phyloP scores from a whole-genome alignment of 345 rosid genomes.

The Gossypium turneri region DNA sequence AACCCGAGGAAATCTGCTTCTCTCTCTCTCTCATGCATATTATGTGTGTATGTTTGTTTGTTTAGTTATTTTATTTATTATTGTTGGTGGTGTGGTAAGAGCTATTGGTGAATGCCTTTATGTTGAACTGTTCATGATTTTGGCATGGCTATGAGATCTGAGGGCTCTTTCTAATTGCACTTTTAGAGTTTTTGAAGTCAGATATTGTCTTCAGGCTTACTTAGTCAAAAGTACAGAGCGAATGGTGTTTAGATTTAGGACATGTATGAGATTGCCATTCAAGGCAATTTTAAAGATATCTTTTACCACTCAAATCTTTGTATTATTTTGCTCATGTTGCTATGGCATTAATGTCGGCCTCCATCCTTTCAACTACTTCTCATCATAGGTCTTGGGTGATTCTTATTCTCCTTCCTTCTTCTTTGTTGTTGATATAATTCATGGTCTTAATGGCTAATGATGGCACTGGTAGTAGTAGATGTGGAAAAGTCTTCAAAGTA shows the following conservation, averaged over 20 bases:
- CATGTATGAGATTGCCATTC: background rate
- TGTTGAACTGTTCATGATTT: background rate
- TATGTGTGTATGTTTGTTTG: no score
- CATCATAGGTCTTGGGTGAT: no score
- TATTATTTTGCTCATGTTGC: background rate
- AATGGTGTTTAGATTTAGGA: background rate
- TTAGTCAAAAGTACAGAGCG: background rate
- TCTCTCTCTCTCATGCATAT: background rate
- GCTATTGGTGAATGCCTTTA: conserved; percentile 6
- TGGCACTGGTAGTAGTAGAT: background rate
- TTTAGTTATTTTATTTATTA: no score
- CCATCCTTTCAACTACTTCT: background rate
- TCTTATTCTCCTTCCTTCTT: background rate
- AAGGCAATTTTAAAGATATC: background rate
- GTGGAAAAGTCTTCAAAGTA: background rate
- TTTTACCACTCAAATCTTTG: background rate
- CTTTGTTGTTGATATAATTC: background rate
- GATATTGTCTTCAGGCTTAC: background rate
- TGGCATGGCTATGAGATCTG: conserved; percentile 9
- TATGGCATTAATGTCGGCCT: background rate
- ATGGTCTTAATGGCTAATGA: background rate
- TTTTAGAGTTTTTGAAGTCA: background rate
- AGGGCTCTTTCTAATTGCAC: conserved; percentile 5
- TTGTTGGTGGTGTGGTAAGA: background rate
- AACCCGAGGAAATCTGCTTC: no score